Conservation (phyloP, 495 filamentous ascomycete genomes). For the Xylaria acuta region DNA sequence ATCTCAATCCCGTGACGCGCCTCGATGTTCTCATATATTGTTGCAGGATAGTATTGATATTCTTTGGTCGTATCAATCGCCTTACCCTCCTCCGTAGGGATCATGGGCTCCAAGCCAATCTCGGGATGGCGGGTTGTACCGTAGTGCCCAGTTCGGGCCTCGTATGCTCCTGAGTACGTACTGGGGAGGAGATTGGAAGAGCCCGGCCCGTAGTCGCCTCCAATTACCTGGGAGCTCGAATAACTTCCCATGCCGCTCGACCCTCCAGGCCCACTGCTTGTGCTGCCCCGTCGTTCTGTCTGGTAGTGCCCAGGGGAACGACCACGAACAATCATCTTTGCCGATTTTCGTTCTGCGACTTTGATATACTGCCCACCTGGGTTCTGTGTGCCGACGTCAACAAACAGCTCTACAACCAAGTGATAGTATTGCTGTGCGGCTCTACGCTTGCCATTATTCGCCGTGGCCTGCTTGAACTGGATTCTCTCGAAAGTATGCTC, state of each 20-base stretch:
- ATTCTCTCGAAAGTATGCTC: slow-evolving; percentile 88
- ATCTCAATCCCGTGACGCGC: slow-evolving; percentile 51
- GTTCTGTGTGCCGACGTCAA: slow-evolving; percentile 65
- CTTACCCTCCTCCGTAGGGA: slow-evolving; percentile 53
- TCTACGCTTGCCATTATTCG: slow-evolving; percentile 92
- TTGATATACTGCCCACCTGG: slow-evolving; percentile 67
- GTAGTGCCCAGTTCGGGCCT: slow-evolving; percentile 47
- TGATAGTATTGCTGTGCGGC: slow-evolving; percentile 96
- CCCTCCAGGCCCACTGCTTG: slow-evolving; percentile 74
- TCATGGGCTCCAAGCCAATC: slow-evolving; percentile 50
- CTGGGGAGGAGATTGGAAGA: slow-evolving; percentile 42
- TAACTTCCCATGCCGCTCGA: slow-evolving; percentile 54
- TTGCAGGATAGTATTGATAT: slow-evolving; percentile 54
- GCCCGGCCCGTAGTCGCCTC: slow-evolving; percentile 45
- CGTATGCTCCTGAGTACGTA: slow-evolving; percentile 42
- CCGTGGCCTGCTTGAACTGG: slow-evolving; percentile 95
- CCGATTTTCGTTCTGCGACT: slow-evolving; percentile 78
- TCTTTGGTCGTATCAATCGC: slow-evolving; percentile 50
- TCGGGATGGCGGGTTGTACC: slow-evolving; percentile 51
- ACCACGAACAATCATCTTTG: slow-evolving; percentile 91
- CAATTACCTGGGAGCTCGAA: slow-evolving; percentile 44
- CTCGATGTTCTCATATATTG: slow-evolving; percentile 52
- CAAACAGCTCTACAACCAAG: slow-evolving; percentile 86
- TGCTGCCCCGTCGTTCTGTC: slow-evolving; percentile 75
- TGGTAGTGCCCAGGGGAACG: slow-evolving; percentile 94